phyloP scores from a whole-genome alignment of 768 basidiomycete genomes.

The Lyophyllum decastes region DNA sequence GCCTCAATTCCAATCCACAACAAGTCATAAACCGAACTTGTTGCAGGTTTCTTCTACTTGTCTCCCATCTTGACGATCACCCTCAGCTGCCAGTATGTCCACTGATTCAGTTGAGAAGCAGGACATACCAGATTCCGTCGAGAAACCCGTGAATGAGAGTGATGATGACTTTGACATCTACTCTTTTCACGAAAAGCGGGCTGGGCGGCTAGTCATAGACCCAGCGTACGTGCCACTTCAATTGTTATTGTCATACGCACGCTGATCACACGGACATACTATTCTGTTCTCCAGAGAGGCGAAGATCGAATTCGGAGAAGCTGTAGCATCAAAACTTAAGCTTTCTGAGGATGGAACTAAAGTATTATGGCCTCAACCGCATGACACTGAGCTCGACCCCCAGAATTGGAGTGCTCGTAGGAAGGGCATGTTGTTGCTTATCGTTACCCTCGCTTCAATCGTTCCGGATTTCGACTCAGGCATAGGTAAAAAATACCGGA shows the following conservation, averaged over 20 bases:
- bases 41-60: too few species aligned
- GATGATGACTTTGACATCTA: slow-evolving; percentile 26
- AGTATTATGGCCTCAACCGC: slow-evolving; percentile 65
- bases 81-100: slow-evolving; percentile 11
- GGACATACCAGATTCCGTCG: background rate
- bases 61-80: background rate
- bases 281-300: slow-evolving; percentile 43
- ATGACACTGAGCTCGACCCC: slow-evolving; percentile 29
- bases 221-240: slow-evolving; percentile 43
- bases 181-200: slow-evolving; percentile 51
- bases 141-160: background rate
- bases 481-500: slow-evolving; percentile 33
- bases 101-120: slow-evolving; percentile 10
- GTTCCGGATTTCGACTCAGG: slow-evolving; percentile 65
- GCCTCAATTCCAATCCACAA: too few species aligned
- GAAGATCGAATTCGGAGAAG: slow-evolving; percentile 53
- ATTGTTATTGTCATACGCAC: background rate
- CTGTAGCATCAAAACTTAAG: slow-evolving; percentile 50
- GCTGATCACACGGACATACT: background rate
- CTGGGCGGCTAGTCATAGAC: slow-evolving; percentile 60
- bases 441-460: slow-evolving; percentile 57
- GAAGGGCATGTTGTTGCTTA: slow-evolving; percentile 50
- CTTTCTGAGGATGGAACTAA: slow-evolving; percentile 50
- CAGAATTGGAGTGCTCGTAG: slow-evolving; percentile 50
- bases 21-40: background rate